These are phyloP conservation scores for Tylopilus sp. DNA, from an alignment of 1,284 basidiomycete genomes.

Conservation along the genomic window DNA sequence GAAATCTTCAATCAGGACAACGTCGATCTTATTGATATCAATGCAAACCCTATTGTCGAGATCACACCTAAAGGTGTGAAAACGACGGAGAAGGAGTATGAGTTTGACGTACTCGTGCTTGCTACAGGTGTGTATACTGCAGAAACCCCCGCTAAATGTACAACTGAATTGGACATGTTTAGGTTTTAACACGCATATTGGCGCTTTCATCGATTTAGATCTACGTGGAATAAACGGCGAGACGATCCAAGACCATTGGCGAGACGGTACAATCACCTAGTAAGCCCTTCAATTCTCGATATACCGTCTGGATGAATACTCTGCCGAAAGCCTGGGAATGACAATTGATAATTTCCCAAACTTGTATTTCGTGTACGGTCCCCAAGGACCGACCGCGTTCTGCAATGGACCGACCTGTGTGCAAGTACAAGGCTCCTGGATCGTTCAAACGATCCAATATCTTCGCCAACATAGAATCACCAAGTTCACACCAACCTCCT, in stretches of 20 bases:
- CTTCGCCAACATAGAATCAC: neutral
- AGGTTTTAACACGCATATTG: slow-evolving; percentile 12
- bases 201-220: slow-evolving; percentile 10
- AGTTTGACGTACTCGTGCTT: neutral
- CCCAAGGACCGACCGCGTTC: neutral
- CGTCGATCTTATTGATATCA: slow-evolving; percentile 17
- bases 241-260: slow-evolving; percentile 15
- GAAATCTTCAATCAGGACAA: slow-evolving; percentile 20
- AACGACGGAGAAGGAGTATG: slow-evolving; percentile 4
- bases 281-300: slow-evolving; percentile 6
- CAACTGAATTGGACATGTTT: neutral
- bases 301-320: neutral
- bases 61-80: slow-evolving; percentile 11
- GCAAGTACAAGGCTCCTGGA: neutral
- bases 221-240: slow-evolving; percentile 4
- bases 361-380: neutral
- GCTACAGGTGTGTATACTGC: slow-evolving; percentile 19
- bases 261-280: slow-evolving; percentile 16
- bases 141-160: neutral
- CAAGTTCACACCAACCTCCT: neutral
- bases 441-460: neutral
- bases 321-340: slow-evolving; percentile 14
- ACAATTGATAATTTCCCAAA: slow-evolving; percentile 9
- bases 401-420: neutral
- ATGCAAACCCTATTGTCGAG: slow-evolving; percentile 10